Evolutionary conservation across 495 filamentous ascomycete genomes (phyloP).

Genomic region (Aspergillus hancockii): DNA sequence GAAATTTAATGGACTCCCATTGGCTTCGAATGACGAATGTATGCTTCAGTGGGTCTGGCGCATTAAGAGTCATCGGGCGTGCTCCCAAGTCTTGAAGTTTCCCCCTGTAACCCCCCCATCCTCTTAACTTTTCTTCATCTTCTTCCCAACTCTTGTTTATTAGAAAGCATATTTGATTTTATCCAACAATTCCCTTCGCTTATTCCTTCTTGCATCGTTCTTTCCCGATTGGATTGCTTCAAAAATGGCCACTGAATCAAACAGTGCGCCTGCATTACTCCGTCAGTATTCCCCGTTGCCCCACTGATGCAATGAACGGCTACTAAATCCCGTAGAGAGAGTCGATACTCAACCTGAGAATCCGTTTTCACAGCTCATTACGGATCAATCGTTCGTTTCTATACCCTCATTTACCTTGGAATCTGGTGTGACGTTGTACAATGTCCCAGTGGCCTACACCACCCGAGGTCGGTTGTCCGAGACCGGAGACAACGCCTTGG

Average conservation of each 20-base stretch:
- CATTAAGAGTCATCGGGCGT: conserved; percentile 9
- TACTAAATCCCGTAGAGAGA: conserved; percentile 69
- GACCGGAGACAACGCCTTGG: conserved; percentile 83
- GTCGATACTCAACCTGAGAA: conserved; percentile 79
- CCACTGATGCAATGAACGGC: conserved; percentile 28
- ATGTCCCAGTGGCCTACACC: conserved; percentile 94
- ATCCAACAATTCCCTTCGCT: conserved; percentile 5
- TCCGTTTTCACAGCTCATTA: conserved; percentile 83
- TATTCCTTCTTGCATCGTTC: conserved; percentile 2
- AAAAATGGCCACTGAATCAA: conserved; percentile 34
- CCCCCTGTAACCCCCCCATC: too few relatives aligned
- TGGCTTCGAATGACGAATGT: conserved; percentile 16
- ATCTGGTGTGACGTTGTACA: conserved; percentile 80
- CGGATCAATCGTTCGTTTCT: conserved; percentile 79
- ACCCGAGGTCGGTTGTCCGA: conserved; percentile 76
- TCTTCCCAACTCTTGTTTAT: conserved; percentile 5
- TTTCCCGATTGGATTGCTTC: conserved; percentile 1
- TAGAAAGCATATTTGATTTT: too few relatives aligned
- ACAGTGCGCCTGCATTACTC: conserved; percentile 28
- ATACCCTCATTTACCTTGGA: conserved; percentile 92
- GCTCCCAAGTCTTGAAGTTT: neutral
- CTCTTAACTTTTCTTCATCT: neutral
- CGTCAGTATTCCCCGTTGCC: conserved; percentile 45
- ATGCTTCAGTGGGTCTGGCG: neutral
- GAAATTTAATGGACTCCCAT: conserved; percentile 9